Base-by-base conservation (phyloP, 2,329 filamentous ascomycete genomes). In the Ophiostoma quercus region DNA sequence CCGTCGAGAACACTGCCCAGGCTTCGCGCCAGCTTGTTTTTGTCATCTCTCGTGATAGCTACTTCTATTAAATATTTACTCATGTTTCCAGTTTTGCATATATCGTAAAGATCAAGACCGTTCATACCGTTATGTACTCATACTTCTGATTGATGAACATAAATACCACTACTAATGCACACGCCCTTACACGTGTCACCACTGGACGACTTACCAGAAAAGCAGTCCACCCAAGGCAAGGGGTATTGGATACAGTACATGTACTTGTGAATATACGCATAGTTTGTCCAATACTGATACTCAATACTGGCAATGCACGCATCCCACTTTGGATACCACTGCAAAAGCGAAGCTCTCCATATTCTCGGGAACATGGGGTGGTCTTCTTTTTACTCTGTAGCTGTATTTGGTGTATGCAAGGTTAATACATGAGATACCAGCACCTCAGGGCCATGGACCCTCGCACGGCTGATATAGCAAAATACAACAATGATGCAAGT, bases 131-230 rank as follows among this genome's bases (percentile, higher is more conserved):
- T 12, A 22, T 60, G 54, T 60, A 60, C 54, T 32, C 57, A 14
- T 62, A 62, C 57, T 19, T 57, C 22, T 60, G 54, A 3, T 60
- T 11, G 25, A 19, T 34, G 16, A 14, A 34, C 16, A 12, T 39
- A 29, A 5, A 37, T n/a, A 37, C 39, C 9, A 37, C 60, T 63
- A n/a, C 16, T n/a, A n/a, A 63, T 63, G 60, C 60, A 63, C 60
- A 63, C 60, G 60, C 60, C 60, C 60, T n/a, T 34, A 37, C 32
- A 63, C 29, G 60, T 63, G 60, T 63, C 60, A 63, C 60, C 60
- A 63, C 60, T 63, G 25, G 29, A 63, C 9, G 29, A 32, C 57
- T 63, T 63, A 63, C 57, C 25, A 63, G 4, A 19, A 63, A 29
- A 19, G 60, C 60, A 34, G 29, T 29, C 32, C 60, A 63, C 14